Evolutionary conservation across 1,139 yeast genomes (phyloP), one percentile per base, ranked within the genome.

Genomic region (Kodamaea ohmeri): DNA sequence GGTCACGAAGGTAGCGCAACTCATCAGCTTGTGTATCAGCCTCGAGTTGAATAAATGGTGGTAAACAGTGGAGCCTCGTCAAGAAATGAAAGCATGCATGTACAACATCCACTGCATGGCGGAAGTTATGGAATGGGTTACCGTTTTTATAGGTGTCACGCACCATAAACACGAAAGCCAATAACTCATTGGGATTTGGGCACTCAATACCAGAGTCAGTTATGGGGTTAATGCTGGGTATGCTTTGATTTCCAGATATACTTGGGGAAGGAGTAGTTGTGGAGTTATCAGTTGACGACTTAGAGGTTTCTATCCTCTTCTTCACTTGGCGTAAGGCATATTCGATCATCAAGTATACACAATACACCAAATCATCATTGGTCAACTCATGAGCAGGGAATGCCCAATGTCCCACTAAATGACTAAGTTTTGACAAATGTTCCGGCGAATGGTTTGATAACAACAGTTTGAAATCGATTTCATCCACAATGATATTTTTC

Each of bases 31-130:
- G 49, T 1, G 72, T 67, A 40, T 66, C 59, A 4, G 36, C 36
- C 39, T 58, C 61, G 35, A 62, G 60, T 47, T 69, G 73, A 37
- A 56, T 53, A 40, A 69, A 68, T 11, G 56, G 50, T 1, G 77
- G 78, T 35, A 77, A 55, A 41, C 76, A 71, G 12, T 66, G 65
- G 43, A 81, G 62, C 34, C 73, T 58, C 4, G 76, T 59, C 27
- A 83, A 60, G 47, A 79, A 80, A 56, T 75, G 80, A 60, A 82
- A 83, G 36, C 92, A 80, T 1, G 96, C 96, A 63, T 92, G 98
- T 55, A 90, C 65, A 6, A 92, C 98, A 62, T 92, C 98, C 12
- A 88, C 86, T 0, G 96, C 97, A 62, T 92, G 98, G 49, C 96
- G 78, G 57, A 89, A 92, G 63, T 90, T 90, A 64, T 92, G 98